phyloP scores from a whole-genome alignment of 306 rosid genomes.

The Medicago ruthenica region DNA sequence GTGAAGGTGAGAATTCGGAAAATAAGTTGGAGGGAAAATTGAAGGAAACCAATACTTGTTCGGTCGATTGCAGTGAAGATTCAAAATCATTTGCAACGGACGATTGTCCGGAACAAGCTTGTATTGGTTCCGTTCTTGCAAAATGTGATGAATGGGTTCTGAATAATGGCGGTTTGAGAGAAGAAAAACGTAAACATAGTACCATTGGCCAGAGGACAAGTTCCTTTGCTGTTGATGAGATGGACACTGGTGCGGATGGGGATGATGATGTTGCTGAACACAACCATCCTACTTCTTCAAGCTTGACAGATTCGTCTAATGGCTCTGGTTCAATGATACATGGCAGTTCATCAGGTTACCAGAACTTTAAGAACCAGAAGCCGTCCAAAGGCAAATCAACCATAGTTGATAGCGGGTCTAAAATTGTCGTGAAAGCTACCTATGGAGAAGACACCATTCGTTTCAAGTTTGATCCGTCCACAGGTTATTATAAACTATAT shows the following conservation, averaged over 20 bases:
- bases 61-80: constrained; percentile 46
- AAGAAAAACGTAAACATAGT: constrained; percentile 42
- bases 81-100: constrained; percentile 52
- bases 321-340: constrained; percentile 53
- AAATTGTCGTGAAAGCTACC: constrained; percentile 73
- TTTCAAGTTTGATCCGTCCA: constrained; percentile 70
- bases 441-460: constrained; percentile 73
- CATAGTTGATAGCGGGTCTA: constrained; percentile 51
- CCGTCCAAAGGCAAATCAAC: constrained; percentile 50
- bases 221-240: constrained; percentile 51
- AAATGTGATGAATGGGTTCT: constrained; percentile 33
- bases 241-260: constrained; percentile 48
- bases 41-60: constrained; percentile 37
- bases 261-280: constrained; percentile 53
- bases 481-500: constrained; percentile 63
- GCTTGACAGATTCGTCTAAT: constrained; percentile 70
- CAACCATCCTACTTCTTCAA: constrained; percentile 58
- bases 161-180: constrained; percentile 37
- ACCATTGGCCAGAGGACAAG: constrained; percentile 48
- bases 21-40: constrained; percentile 53
- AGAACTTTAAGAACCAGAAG: constrained; percentile 58
- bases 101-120: constrained; percentile 41
- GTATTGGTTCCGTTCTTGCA: constrained; percentile 40
- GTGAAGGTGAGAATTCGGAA: constrained; percentile 36
- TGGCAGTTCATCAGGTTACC: constrained; percentile 62